Evolutionary conservation across 257 asterid species (phyloP).

Genomic region (Nicotiana benthamiana): DNA sequence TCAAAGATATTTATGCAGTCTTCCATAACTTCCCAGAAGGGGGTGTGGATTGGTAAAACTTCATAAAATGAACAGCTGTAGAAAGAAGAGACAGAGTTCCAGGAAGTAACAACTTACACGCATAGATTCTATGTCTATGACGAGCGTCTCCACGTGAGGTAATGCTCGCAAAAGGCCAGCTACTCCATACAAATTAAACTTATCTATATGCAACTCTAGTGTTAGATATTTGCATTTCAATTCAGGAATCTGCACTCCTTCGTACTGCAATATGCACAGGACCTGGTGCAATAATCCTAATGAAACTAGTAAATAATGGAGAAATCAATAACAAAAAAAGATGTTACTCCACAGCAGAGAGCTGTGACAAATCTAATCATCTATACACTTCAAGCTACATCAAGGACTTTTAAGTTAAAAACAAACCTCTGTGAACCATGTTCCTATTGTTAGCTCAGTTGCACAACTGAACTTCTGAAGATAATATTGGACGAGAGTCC

Average conservation of each 20-base stretch:
- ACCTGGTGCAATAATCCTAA: not conserved
- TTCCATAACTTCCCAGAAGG: no score
- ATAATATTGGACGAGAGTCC: no score
- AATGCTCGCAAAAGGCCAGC: not conserved
- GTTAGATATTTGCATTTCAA: not conserved
- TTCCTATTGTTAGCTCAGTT: no score
- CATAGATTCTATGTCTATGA: not conserved
- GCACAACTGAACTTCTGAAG: no score
- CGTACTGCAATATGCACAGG: not conserved
- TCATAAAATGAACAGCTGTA: not conserved
- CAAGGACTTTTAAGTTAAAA: not conserved
- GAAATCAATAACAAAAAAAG: not conserved
- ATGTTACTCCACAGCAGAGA: not conserved
- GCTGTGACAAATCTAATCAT: not conserved
- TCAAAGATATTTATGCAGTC: not conserved
- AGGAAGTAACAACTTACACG: not conserved
- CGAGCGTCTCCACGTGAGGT: not conserved
- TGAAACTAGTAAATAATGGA: not conserved
- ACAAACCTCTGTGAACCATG: no score
- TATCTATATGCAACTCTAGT: not conserved
- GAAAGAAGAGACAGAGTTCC: not conserved
- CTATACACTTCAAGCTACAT: not conserved
- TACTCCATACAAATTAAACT: not conserved
- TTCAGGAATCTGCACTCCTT: not conserved
- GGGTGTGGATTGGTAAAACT: not conserved